Percentiles rank a stretch among this genome's conserved stretches.
Conservation (phyloP, 2,329 filamentous ascomycete genomes). For the Colletotrichum sp. region DNA sequence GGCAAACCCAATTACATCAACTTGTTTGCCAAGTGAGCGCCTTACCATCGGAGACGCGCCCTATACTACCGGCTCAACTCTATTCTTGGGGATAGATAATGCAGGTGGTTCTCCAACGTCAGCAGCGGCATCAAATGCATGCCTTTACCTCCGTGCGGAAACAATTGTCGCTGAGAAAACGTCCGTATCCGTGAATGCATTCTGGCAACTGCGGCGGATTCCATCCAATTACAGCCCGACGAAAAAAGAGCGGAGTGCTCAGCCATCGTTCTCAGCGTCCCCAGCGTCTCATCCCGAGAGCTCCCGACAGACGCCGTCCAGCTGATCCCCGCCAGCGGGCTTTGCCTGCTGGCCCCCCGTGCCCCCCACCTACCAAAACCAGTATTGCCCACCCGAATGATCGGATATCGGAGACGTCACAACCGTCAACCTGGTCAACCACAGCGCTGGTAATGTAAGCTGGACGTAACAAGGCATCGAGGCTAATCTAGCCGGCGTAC, state of each 20-base stretch:
- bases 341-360: neutral
- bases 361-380: neutral
- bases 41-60: neutral
- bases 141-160: neutral
- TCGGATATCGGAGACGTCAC: neutral
- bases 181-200: neutral
- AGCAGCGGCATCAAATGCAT: neutral
- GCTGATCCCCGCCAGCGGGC: constrained; percentile 3
- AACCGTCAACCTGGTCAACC: neutral
- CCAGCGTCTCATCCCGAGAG: neutral
- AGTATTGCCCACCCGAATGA: neutral
- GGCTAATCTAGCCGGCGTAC: neutral
- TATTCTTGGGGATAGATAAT: neutral
- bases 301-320: constrained; percentile 12
- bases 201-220: neutral
- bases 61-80: neutral
- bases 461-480: neutral
- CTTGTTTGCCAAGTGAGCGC: neutral
- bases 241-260: constrained; percentile 1
- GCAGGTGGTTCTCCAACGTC: neutral
- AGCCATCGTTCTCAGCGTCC: neutral
- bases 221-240: neutral
- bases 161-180: neutral
- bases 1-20: neutral
- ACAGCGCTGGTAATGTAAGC: neutral